These are phyloP conservation scores for Fusarium sulawesiense DNA, from an alignment of 2,329 filamentous ascomycete species.

Conservation along the genomic window DNA sequence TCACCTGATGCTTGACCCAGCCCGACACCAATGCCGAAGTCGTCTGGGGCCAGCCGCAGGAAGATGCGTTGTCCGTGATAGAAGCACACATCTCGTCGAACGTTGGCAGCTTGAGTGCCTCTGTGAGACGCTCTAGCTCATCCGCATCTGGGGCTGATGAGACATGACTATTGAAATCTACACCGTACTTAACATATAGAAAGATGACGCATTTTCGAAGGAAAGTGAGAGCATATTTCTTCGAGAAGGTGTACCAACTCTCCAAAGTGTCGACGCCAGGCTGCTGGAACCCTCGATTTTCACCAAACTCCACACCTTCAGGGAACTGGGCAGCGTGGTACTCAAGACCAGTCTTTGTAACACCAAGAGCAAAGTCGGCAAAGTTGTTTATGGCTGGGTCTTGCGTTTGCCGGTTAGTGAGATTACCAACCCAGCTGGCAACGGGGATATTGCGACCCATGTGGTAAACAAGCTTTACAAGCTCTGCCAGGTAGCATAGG, in stretches of 20 bases:
- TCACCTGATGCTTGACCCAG: constrained; percentile 78
- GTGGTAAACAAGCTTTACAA: constrained; percentile 81
- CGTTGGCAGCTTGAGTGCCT: constrained; percentile 78
- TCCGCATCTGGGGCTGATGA: constrained; percentile 72
- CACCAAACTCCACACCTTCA: constrained; percentile 41
- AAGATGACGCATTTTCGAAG: constrained; percentile 86
- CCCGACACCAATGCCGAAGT: constrained; percentile 64
- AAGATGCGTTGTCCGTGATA: constrained; percentile 58
- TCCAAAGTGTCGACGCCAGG: constrained; percentile 64
- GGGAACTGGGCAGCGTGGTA: constrained; percentile 50
- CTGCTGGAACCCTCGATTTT: constrained; percentile 66
- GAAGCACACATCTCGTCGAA: constrained; percentile 81
- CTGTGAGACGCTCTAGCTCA: constrained; percentile 85
- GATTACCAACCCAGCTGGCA: constrained; percentile 60
- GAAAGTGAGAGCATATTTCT: constrained; percentile 90
- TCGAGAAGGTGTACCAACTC: constrained; percentile 70
- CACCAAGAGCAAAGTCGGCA: constrained; percentile 63
- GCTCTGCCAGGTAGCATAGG: constrained; percentile 89
- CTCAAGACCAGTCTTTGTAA: constrained; percentile 60
- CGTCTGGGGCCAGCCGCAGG: constrained; percentile 62
- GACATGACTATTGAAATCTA: constrained; percentile 82
- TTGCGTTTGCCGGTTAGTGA: constrained; percentile 56
- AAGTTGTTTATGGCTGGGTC: constrained; percentile 65
- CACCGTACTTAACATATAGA: constrained; percentile 86
- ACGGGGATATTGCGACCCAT: constrained; percentile 66